Evolutionary conservation across 1,139 yeast species (phyloP), one percentile per base, ranked within the genome.

Genomic region (Hanseniaspora uvarum): DNA sequence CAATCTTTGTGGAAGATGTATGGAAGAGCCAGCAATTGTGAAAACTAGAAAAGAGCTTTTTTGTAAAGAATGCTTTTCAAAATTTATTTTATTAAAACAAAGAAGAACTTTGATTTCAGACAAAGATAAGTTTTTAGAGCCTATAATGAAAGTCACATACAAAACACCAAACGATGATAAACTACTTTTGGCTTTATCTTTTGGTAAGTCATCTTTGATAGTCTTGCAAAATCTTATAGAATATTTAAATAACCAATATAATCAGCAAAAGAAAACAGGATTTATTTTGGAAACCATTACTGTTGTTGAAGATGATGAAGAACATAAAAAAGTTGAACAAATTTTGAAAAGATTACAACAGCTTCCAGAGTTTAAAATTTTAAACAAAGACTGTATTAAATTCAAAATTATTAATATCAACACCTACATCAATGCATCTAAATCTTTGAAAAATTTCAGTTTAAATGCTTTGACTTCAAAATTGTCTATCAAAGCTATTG

Each of bases 81-180:
- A 81, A 57, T 88, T 86, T 61, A 73, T 88, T 37, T 74, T 84
- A 57, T 82, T 87, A 28, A 88, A 87, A 64, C 89, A 86, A 66
- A 73, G 95, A 58, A 84, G 83, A 63, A 83, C 76, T 63, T 80
- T 89, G 86, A 80, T 87, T 84, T 72, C 70, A 40, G 76, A 75
- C 59, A 89, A 84, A 28, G 77, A 73, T 55, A 45, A 52, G 16
- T 37, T 43, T 21, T 37, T 50, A 21, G 53, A 53, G 19, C 37
- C 83, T 30, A 77, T 80, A 61, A 86, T 68, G 55, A 67, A 66
- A 56, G 67, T 67, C 0, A 54, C 62, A 34, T 65, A 78, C 58
- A 75, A 60, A 45, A 66, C 64, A 49, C 62, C 60, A 31, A 54
- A 75, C 7, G 60, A 61, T 16, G 61, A 78, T 21, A 73, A 68